Evolutionary conservation across 805 yeast genomes (phyloP), one percentile per base, ranked within the genome.

Genomic region (Ogataea ganodermae): DNA sequence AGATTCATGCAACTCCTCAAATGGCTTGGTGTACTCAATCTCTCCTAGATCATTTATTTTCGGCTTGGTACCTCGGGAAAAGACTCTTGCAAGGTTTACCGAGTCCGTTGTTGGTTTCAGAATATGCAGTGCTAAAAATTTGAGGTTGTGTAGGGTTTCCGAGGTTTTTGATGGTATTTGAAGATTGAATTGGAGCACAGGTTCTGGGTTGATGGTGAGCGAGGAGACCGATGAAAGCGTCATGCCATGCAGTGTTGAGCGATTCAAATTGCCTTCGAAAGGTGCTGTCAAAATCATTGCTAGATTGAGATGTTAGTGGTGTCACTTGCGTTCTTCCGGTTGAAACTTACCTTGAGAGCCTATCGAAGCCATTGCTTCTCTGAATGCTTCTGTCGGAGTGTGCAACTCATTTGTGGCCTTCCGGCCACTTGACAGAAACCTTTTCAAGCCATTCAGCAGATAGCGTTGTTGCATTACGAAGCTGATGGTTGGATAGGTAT

Each of bases 161-260:
- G 96, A 84, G 0, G 98, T 91, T 26, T 83, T 75, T 4, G 96
- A 88, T 0, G 98, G 98, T 12, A 83, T 70, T 65, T 88, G 96
- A 31, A 92, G 70, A 63, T 92, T 92, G 71, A 92, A 91, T 58
- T 89, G 94, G 1, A 92, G 60, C 45, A 91, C 67, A 1, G 96
- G 95, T 12, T 73, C 73, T 0, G 97, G 97, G 40, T 76, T 72
- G 23, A 90, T 78, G 0, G 96, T 83, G 12, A 92, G 69, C 1
- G 97, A 90, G 10, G 89, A 80, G 36, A 90, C 88, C 1, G 96
- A 89, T 2, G 96, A 86, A 1, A 92, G 71, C 0, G 97, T 89
- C 73, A 88, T 80, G 0, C 97, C 97, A 66, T 77, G 85, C 31
- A 74, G 66, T 39, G 58, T 39, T 38, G 60, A 27, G 44, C 55